Evolutionary conservation across 768 basidiomycete species (phyloP), one percentile per base, ranked within the genome.

Genomic region (Auricularia sp.): DNA sequence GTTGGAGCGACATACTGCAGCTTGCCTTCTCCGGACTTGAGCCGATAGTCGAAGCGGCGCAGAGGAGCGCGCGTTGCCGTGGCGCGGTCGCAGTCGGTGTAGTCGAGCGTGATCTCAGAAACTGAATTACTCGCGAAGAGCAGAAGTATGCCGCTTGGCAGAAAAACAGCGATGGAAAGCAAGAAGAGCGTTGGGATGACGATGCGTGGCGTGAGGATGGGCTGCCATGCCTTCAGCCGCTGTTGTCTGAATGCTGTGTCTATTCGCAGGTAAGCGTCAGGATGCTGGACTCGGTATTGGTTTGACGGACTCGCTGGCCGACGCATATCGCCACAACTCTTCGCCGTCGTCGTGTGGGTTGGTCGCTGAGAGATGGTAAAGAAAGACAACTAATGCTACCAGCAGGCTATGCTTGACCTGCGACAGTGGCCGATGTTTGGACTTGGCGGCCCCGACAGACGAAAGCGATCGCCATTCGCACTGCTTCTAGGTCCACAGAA

Each of bases 161-260:
- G 95, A 74, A 99, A 99, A 68, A 98, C 77, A 42, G 39, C 21
- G 69, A 99, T 81, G 56, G 92, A 96, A 70, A 98, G 86, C 72
- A 98, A 85, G 77, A 99, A 95, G 58, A 99, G 84, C 0, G 94
- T 96, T 2, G 97, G 97, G 18, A 99, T 84, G 24, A 99, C 97
- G 1, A 94, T 96, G 77, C 95, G 95, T 3, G 97, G 97, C 3
- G 95, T 98, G 61, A 98, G 83, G 73, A 99, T 98, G 7, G 97
- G 97, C 82, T 99, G 97, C 97, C 97, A 99, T 72, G 97, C 97
- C 79, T 98, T 98, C 73, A 99, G 85, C 65, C 97, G 90, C 77
- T 99, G 97, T 75, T 99, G 97, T 78, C 97, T 98, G 84, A 97
- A 98, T 44, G 95, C 96, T 65, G 95, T 98, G 77, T 98, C 94